Percentiles rank a stretch among this genome's conserved stretches.
Evolutionary conservation across 75 land plant species (phyloP).

Genomic region (Cryptomeria japonica): DNA sequence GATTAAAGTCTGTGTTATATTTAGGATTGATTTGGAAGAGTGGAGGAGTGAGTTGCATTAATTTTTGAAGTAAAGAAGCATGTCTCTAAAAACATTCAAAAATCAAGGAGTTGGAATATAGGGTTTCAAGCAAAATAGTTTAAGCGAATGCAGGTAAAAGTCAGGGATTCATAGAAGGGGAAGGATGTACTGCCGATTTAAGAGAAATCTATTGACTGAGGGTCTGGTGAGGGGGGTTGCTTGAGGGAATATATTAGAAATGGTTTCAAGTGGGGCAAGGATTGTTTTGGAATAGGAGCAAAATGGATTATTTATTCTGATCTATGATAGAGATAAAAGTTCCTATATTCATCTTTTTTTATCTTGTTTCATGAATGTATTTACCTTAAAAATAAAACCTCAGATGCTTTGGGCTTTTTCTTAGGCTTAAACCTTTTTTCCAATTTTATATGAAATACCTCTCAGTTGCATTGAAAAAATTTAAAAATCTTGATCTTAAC

Average conservation of each 20-base stretch:
- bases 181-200: neutral
- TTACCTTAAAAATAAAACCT: neutral
- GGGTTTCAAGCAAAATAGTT: neutral
- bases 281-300: neutral
- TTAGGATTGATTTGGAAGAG: neutral
- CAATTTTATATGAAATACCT: neutral
- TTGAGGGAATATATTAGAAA: neutral
- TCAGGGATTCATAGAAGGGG: neutral
- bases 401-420: neutral
- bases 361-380: neutral
- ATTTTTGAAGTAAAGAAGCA: neutral
- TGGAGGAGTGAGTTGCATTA: neutral
- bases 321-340: neutral
- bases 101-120: neutral
- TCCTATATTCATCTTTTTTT: neutral
- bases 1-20: neutral
- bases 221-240: no score
- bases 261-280: neutral
- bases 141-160: neutral
- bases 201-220: neutral
- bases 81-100: neutral
- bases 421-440: neutral
- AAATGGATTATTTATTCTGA: neutral
- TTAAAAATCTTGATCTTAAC: neutral
- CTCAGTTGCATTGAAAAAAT: neutral